Evolutionary conservation across 768 basidiomycete genomes (phyloP), one percentile per base, ranked within the genome.

Genomic region (Mrakia gelida): DNA sequence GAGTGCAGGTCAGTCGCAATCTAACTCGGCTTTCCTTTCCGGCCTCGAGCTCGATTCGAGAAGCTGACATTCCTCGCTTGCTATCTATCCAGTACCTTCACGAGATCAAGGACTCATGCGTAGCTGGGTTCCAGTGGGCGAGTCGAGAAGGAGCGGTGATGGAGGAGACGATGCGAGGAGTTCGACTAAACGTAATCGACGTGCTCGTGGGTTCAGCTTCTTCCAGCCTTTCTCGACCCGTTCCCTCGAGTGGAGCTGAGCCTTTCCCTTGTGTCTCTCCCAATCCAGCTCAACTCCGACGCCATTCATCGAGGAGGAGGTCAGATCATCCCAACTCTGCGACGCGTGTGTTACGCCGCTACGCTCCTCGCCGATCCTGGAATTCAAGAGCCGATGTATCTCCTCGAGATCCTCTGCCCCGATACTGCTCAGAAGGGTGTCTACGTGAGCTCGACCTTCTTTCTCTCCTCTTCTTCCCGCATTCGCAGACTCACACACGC

Each of bases 291-390:
- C 75, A 96, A 98, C 86, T 88, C 96, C 84, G 96, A 99, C 88
- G 95, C 96, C 80, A 98, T 99, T 85, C 97, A 99, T 86, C 92
- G 96, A 88, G 96, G 97, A 85, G 95, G 95, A 88, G 96, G 96
- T 86, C 86, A 99, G 86, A 89, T 98, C 83, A 98, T 99, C 86
- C 96, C 96, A 76, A 95, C 94, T 54, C 93, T 92, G 86, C 92
- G 97, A 86, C 93, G 97, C 84, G 96, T 91, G 81, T 92, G 91
- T 83, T 98, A 98, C 86, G 96, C 97, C 80, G 94, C 96, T 71
- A 92, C 94, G 85, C 84, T 98, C 81, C 90, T 99, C 81, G 95
- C 95, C 79, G 88, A 88, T 15, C 97, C 97, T 59, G 88, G 89
- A 86, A 89, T 99, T 79, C 96, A 98, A 84, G 97, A 99, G 86